Evolutionary conservation across 139 green algal genomes (phyloP).

Genomic region (Tetraselmis chui): DNA sequence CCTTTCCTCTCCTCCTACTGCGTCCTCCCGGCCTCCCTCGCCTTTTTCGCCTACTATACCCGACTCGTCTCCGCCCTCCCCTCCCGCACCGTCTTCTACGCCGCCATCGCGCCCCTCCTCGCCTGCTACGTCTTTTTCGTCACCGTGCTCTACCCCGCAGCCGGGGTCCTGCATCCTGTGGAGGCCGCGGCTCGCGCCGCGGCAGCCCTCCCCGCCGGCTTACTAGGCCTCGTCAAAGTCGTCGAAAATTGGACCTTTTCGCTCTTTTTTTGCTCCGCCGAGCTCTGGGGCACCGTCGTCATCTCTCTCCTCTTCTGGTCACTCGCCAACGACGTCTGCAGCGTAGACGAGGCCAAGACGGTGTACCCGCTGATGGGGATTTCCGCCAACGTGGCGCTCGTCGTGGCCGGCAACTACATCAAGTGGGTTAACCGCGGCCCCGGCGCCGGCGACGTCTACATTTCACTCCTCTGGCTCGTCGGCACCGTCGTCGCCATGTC

Average conservation of each 20-base stretch:
- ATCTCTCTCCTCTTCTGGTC: slow-evolving; percentile 83
- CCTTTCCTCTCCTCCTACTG: slow-evolving; percentile 67
- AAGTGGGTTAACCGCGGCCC: slow-evolving; percentile 44
- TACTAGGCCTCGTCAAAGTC: slow-evolving; percentile 65
- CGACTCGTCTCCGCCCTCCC: slow-evolving; percentile 43
- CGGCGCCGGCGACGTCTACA: slow-evolving; percentile 18
- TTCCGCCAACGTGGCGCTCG: slow-evolving; percentile 67
- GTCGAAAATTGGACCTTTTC: slow-evolving; percentile 76
- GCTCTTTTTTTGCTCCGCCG: slow-evolving; percentile 74
- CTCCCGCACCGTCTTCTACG: slow-evolving; percentile 56
- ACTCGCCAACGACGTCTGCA: slow-evolving; percentile 46
- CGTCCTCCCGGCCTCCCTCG: slow-evolving; percentile 65
- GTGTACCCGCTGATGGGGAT: slow-evolving; percentile 85
- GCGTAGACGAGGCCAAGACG: slow-evolving; percentile 46
- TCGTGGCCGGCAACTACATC: slow-evolving; percentile 45
- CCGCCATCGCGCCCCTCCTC: slow-evolving; percentile 52
- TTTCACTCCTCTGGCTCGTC: slow-evolving; percentile 44
- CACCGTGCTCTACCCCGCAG: slow-evolving; percentile 58
- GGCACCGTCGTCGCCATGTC: slow-evolving; percentile 44
- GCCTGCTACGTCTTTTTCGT: slow-evolving; percentile 71
- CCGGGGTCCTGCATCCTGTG: slow-evolving; percentile 55
- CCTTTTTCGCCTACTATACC: slow-evolving; percentile 64
- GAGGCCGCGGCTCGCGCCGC: slow-evolving; percentile 28
- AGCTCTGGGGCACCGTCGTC: slow-evolving; percentile 81
- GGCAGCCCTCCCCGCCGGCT: slow-evolving; percentile 37